phyloP scores from a whole-genome alignment of 164 flowering plant genomes.

The Piper betle region DNA sequence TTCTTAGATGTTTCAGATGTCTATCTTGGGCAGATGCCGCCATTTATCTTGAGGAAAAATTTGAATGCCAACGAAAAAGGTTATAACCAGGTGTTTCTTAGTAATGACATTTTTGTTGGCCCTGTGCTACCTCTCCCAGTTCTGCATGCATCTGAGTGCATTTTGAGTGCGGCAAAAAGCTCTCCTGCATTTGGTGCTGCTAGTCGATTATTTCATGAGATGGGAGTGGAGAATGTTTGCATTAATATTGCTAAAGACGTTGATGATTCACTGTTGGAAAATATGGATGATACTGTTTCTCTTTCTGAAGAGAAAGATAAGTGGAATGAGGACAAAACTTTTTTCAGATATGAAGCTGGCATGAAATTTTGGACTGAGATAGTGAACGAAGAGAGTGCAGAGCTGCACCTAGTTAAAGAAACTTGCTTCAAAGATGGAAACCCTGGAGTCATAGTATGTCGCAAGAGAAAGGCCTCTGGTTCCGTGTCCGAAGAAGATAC shows the following conservation, averaged over 20 bases:
- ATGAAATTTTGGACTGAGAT: background rate
- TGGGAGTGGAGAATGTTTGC: constrained; percentile 19
- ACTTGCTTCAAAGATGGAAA: too few relatives aligned
- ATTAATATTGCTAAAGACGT: constrained; percentile 34
- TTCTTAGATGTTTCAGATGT: constrained; percentile 40
- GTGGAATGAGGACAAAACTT: constrained; percentile 7
- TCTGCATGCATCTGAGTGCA: constrained; percentile 22
- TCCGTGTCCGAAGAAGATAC: too few relatives aligned
- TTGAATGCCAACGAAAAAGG: constrained; percentile 39
- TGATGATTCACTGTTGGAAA: constrained; percentile 14
- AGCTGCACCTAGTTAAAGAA: background rate
- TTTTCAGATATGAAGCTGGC: constrained; percentile 3
- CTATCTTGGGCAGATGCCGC: constrained; percentile 38
- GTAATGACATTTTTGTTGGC: constrained; percentile 35
- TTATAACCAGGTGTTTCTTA: constrained; percentile 21
- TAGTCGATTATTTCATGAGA: constrained; percentile 17
- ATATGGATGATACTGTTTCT: constrained; percentile 22
- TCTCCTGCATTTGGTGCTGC: constrained; percentile 13
- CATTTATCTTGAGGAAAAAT: constrained; percentile 42
- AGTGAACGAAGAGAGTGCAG: background rate
- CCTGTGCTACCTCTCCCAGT: constrained; percentile 66
- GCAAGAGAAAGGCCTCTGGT: too few relatives aligned
- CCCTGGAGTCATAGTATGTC: too few relatives aligned
- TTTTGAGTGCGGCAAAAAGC: constrained; percentile 9
- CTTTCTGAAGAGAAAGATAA: constrained; percentile 43